Evolutionary conservation across 148 eudicot species (phyloP).

Genomic region (Camellia lanceoleosa): DNA sequence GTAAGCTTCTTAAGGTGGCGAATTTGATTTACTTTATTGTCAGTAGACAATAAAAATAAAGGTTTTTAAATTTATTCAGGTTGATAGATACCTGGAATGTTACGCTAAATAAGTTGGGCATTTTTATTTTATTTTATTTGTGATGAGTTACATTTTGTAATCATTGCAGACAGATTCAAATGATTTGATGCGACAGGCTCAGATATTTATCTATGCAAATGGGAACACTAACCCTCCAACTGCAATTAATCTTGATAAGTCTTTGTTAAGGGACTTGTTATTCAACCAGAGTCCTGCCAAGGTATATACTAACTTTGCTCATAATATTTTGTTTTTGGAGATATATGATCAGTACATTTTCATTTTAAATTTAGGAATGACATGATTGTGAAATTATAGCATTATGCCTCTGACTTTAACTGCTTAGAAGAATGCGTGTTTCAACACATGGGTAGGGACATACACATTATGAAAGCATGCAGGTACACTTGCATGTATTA

Average conservation of each 20-base stretch:
- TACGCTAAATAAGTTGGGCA: background rate
- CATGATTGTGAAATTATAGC: background rate
- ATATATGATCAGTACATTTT: background rate
- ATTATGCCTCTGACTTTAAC: background rate
- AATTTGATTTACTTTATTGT: background rate
- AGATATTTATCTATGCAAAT: constrained; percentile 69
- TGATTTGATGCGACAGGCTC: constrained; percentile 73
- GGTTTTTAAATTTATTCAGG: background rate
- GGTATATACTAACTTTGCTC: constrained; percentile 35
- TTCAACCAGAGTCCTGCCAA: constrained; percentile 92
- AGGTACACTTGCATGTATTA: background rate
- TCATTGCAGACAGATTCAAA: constrained; percentile 56
- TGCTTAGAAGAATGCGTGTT: background rate
- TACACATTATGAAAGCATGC: background rate
- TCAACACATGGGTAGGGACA: background rate
- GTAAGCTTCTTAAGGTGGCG: background rate
- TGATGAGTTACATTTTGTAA: background rate
- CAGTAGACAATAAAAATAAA: background rate
- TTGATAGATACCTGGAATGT: background rate
- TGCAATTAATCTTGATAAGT: constrained; percentile 75
- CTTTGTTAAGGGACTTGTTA: constrained; percentile 66
- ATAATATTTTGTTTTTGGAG: background rate
- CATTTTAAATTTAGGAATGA: background rate
- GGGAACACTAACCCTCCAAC: constrained; percentile 79
- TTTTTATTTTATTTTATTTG: background rate